These are phyloP conservation scores for Cladosporium sphaerospermum DNA, from an alignment of 2,329 filamentous ascomycete species.

Conservation along the genomic window DNA sequence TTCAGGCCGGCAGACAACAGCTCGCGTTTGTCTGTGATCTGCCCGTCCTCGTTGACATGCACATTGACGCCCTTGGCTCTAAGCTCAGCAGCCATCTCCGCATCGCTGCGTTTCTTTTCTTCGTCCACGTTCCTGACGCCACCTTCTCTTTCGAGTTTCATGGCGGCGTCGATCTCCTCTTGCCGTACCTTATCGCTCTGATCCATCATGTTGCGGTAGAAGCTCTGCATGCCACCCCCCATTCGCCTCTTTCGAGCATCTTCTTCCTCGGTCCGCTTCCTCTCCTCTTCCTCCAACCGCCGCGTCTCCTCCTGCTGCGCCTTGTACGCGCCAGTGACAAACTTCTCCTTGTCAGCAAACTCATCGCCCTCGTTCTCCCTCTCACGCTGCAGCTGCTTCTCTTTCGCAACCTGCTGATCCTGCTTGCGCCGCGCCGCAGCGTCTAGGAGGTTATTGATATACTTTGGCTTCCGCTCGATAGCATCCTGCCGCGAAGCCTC, in stretches of 20 bases:
- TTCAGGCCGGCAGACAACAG: slow-evolving; percentile 71
- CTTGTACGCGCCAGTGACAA: slow-evolving; percentile 79
- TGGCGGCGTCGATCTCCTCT: slow-evolving; percentile 62
- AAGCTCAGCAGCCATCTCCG: slow-evolving; percentile 61
- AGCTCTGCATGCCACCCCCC: slow-evolving; percentile 63
- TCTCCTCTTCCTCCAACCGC: slow-evolving; percentile 66
- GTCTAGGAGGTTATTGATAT: slow-evolving; percentile 68
- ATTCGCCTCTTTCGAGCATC: slow-evolving; percentile 58
- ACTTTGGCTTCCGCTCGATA: slow-evolving; percentile 62
- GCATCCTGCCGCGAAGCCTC: slow-evolving; percentile 48
- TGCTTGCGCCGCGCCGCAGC: slow-evolving; percentile 72
- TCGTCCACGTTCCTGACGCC: slow-evolving; percentile 26
- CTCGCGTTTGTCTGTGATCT: slow-evolving; percentile 79
- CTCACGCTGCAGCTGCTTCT: slow-evolving; percentile 72
- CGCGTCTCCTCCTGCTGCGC: slow-evolving; percentile 71
- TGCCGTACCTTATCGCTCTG: slow-evolving; percentile 64
- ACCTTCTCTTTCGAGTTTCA: slow-evolving; percentile 33
- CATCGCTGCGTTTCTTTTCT: slow-evolving; percentile 42
- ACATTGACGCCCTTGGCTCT: slow-evolving; percentile 59
- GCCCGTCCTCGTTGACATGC: slow-evolving; percentile 72
- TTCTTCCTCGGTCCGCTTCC: slow-evolving; percentile 57
- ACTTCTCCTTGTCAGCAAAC: slow-evolving; percentile 76
- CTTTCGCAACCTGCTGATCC: slow-evolving; percentile 70
- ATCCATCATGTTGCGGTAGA: slow-evolving; percentile 69
- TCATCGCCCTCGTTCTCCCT: slow-evolving; percentile 74